A percentile compares a stretch with the other conserved stretches of the same genome.
phyloP scores from a whole-genome alignment of 106 monocot genomes.

The Dendrobium nobile region DNA sequence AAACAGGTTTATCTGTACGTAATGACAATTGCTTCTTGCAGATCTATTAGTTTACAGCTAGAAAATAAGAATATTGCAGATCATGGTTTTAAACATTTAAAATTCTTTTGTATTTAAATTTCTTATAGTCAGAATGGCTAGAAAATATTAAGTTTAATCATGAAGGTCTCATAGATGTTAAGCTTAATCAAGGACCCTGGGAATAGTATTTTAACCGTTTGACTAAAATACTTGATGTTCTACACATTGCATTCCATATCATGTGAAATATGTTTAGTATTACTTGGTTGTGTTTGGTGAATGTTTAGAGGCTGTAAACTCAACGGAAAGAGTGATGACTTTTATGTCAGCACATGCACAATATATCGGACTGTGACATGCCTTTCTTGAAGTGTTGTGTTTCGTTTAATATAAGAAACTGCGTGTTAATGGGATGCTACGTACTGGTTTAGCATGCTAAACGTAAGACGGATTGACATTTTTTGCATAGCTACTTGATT shows the following conservation, averaged over 20 bases:
- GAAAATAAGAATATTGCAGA: neutral
- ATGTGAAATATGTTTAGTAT: neutral
- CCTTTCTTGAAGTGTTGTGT: neutral
- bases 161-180: neutral
- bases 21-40: neutral
- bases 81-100: neutral
- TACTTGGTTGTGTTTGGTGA: neutral
- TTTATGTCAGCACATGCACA: neutral
- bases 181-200: neutral
- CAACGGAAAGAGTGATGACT: neutral
- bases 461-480: neutral
- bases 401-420: neutral
- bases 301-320: neutral
- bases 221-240: neutral
- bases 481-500: neutral
- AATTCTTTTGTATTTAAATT: neutral
- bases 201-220: neutral
- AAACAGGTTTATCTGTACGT: slow-evolving; percentile 1
- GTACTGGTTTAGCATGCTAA: neutral
- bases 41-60: neutral
- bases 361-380: neutral
- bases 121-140: neutral
- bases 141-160: neutral
- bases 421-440: neutral
- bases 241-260: neutral